Conservation (phyloP, 345 rosid genomes). For the Citrus sinensis region DNA sequence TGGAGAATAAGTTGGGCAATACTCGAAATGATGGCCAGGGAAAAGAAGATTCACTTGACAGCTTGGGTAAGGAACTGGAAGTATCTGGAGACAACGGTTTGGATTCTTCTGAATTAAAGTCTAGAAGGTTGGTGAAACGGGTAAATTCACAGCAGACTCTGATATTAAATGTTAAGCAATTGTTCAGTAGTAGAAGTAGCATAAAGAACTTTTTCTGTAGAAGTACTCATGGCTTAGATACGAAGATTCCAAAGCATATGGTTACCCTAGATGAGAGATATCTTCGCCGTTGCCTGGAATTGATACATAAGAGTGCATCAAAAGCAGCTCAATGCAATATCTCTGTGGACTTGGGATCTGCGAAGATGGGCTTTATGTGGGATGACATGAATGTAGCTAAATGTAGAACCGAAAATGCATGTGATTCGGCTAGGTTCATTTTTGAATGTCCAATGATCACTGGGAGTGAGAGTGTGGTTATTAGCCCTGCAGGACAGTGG, state of each 20-base stretch:
- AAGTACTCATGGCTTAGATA: conserved; percentile 37
- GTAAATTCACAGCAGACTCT: conserved; percentile 36
- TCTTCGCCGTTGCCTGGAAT: conserved; percentile 67
- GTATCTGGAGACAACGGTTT: conserved; percentile 14
- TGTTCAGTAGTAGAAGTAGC: conserved; percentile 43
- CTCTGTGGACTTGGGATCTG: conserved; percentile 38
- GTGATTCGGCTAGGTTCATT: conserved; percentile 38
- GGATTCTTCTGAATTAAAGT: conserved; percentile 23
- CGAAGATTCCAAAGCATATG: conserved; percentile 71
- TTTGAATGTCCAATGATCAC: conserved; percentile 49
- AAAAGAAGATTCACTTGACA: conserved; percentile 38
- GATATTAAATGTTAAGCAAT: conserved; percentile 47
- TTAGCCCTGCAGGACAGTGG: conserved; percentile 45
- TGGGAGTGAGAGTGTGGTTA: conserved; percentile 45
- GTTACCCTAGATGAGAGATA: conserved; percentile 70
- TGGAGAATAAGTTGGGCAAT: conserved; percentile 43
- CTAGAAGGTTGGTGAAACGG: conserved; percentile 35
- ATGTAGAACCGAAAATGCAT: conserved; percentile 27
- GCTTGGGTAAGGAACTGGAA: conserved; percentile 22
- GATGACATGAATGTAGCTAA: conserved; percentile 26
- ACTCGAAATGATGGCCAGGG: conserved; percentile 38
- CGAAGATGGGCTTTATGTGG: conserved; percentile 31
- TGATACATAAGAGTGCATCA: conserved; percentile 51
- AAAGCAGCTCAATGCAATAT: conserved; percentile 42
- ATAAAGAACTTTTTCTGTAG: conserved; percentile 43